phyloP scores from a whole-genome alignment of 192 early-diverging fungal genomes.

The Backusella tarrabulga region DNA sequence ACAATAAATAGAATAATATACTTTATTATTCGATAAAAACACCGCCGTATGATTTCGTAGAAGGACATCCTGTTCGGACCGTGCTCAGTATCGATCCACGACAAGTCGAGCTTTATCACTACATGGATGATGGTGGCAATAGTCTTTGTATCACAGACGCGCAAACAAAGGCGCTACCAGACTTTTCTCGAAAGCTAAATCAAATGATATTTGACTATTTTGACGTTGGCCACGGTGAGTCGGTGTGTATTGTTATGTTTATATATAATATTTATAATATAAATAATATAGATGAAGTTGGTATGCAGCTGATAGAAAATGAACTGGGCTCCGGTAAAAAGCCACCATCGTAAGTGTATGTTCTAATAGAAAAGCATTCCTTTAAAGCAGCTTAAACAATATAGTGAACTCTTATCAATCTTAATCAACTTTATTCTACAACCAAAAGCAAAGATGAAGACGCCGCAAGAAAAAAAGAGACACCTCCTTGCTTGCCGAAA shows the following conservation, averaged over 20 bases:
- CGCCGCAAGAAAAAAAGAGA: not conserved
- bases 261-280: not conserved
- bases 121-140: not conserved
- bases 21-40: not conserved
- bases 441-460: not conserved
- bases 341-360: not conserved
- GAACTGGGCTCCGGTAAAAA: not conserved
- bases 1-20: not conserved
- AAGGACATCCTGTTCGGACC: not conserved
- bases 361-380: not conserved
- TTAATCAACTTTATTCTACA: not conserved
- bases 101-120: not conserved
- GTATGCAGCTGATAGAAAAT: conserved; percentile 6
- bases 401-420: not conserved
- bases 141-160: not conserved
- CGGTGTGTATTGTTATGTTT: not conserved
- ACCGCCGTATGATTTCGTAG: not conserved
- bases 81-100: not conserved
- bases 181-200: not conserved
- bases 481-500: not conserved
- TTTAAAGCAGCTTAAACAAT: not conserved
- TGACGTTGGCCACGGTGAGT: conserved; percentile 2
- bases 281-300: not conserved
- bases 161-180: not conserved
- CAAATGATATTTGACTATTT: conserved; percentile 13